Base-by-base conservation (phyloP, 768 basidiomycete species). In the Boletus speciosus region DNA sequence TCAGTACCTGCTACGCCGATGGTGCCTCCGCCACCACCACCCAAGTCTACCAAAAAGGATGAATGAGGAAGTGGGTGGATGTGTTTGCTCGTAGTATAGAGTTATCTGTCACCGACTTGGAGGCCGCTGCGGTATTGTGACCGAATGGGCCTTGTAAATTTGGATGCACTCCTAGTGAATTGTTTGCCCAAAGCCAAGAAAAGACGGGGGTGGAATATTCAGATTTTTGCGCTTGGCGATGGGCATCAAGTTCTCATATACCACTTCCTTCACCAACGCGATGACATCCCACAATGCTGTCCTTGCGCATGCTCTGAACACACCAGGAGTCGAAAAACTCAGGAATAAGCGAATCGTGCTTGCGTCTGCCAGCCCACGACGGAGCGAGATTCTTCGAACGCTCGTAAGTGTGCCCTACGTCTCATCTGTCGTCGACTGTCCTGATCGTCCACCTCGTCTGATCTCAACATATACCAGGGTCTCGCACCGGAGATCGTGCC, bases 311-410 rank as follows among this genome's bases (percentile, higher is more conserved):
- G 89, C 89, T 1, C 77, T 92, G 12, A 69, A 76, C 36, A 76
- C 82, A 1, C 85, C 85, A 11, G 76, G 76, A 0, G 74, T 85
- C 41, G 75, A 85, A 61, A 90, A 86, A 66, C 79, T 97, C 1
- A 66, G 76, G 37, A 84, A 82, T 21, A 94, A 93, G 66, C 79
- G 90, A 4, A 80, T 98, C 44, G 73, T 97, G 3, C 77, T 98
- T 1, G 94, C 94, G 1, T 96, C 93, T 5, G 85, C 82, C 52
- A 94, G 91, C 61, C 90, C 93, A 1, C 79, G 94, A 60, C 77
- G 94, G 63, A 84, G 81, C 64, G 92, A 93, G 51, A 92, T 96
- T 55, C 80, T 98, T 21, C 78, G 76, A 50, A 85, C 80, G 6
- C 81, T 88, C 62, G 93, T 94, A 69, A 66, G 87, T 45, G 16